Percentiles rank a stretch among this genome's conserved stretches.
These are phyloP conservation scores for Wickerhamomyces sp. DNA, from an alignment of 1,139 yeast species.

Conservation along the genomic window DNA sequence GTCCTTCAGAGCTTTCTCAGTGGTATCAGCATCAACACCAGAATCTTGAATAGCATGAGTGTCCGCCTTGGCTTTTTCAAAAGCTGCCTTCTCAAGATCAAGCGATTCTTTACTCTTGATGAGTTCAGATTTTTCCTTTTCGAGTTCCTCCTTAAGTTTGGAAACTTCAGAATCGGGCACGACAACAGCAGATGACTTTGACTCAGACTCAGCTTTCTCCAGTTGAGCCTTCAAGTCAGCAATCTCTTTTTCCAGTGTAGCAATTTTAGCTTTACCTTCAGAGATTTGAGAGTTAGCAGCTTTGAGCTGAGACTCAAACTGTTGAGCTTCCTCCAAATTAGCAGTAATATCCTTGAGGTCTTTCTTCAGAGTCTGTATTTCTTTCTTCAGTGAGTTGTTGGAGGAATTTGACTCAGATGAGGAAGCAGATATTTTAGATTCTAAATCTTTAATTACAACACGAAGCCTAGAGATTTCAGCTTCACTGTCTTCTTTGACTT, in stretches of 20 bases:
- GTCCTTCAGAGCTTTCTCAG: conserved; percentile 13
- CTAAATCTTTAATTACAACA: conserved; percentile 11
- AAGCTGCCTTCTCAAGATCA: conserved; percentile 5
- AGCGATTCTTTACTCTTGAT: conserved; percentile 4
- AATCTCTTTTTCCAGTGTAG: conserved; percentile 20
- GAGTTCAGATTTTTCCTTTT: conserved; percentile 5
- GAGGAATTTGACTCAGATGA: not conserved
- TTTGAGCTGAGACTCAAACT: conserved; percentile 26
- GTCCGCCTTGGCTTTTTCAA: not conserved
- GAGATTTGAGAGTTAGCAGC: conserved; percentile 6
- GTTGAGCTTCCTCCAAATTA: conserved; percentile 22
- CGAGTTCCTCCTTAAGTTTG: conserved; percentile 19
- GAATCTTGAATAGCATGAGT: not conserved
- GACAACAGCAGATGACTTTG: conserved; percentile 10
- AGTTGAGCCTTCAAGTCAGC: conserved; percentile 19
- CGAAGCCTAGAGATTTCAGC: conserved; percentile 13
- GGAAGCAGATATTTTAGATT: conserved; percentile 3
- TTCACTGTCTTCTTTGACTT: conserved; percentile 6
- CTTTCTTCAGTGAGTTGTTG: conserved; percentile 3
- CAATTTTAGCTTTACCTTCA: conserved; percentile 18
- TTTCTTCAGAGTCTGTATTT: conserved; percentile 27
- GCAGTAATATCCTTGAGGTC: conserved; percentile 13
- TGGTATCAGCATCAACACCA: not conserved
- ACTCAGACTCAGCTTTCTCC: conserved; percentile 9
- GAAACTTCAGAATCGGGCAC: conserved; percentile 15